These are phyloP conservation scores for Flueggea neowawraea DNA, from an alignment of 441 rosid species.

Conservation along the genomic window DNA sequence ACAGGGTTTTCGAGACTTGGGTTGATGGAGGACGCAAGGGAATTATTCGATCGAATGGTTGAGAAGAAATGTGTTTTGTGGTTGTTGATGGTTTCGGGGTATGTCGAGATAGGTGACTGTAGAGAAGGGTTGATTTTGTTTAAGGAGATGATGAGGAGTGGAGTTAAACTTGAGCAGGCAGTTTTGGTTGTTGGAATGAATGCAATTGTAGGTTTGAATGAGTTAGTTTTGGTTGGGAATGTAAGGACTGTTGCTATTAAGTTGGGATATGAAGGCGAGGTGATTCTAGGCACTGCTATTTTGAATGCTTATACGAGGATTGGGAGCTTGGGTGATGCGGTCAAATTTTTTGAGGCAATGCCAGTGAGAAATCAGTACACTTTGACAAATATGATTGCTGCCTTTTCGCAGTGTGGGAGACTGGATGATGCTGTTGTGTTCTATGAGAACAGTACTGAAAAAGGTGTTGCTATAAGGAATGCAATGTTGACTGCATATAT, in stretches of 20 bases:
- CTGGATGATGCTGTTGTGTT: conserved; percentile 23
- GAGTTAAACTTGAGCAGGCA: conserved; percentile 24
- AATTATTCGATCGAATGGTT: conserved; percentile 25
- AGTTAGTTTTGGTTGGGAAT: conserved; percentile 24
- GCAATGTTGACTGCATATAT: conserved; percentile 31
- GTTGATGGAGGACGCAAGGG: conserved; percentile 21
- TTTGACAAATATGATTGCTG: conserved; percentile 38
- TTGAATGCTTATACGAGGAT: conserved; percentile 22
- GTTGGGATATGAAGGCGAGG: conserved; percentile 43
- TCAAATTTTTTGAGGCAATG: conserved; percentile 30
- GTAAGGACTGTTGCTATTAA: conserved; percentile 28
- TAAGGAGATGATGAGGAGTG: too few relatives aligned
- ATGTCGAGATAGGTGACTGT: conserved; percentile 17
- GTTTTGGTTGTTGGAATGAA: conserved; percentile 26
- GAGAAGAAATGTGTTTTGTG: conserved; percentile 34
- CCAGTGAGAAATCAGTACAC: conserved; percentile 28
- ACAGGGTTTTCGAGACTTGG: conserved; percentile 26
- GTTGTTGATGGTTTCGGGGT: conserved; percentile 40
- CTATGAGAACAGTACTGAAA: conserved; percentile 7
- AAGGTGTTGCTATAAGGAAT: conserved; percentile 33
- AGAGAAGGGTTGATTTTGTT: too few relatives aligned
- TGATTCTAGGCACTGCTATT: background rate
- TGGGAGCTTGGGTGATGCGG: conserved; percentile 25
- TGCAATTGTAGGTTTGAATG: conserved; percentile 31
- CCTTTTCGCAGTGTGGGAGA: conserved; percentile 24